These are phyloP conservation scores for Nasturtium officinale DNA, from an alignment of 345 rosid genomes.

Conservation along the genomic window DNA sequence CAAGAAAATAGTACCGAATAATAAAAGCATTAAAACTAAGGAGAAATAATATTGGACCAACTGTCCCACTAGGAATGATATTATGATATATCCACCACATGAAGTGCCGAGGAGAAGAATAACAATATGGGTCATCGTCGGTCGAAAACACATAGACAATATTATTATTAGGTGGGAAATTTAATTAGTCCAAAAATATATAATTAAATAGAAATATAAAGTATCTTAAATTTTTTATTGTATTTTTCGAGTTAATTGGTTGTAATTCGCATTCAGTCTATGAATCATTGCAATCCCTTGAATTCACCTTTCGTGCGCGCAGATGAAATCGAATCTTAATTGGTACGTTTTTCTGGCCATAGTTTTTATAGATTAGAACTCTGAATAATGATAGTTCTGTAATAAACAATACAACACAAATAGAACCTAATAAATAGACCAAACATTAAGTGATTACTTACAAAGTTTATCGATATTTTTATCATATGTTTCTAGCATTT, in stretches of 20 bases:
- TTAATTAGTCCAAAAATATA: background rate
- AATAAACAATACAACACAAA: background rate
- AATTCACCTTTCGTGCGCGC: background rate
- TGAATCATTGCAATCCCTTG: constrained; percentile 4
- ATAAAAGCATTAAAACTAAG: background rate
- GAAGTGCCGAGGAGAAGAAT: constrained; percentile 39
- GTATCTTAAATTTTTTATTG: background rate
- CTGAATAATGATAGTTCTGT: background rate
- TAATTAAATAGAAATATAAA: background rate
- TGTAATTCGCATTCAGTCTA: background rate
- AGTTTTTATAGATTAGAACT: constrained; percentile 15
- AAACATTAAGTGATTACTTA: background rate
- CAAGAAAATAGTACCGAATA: background rate
- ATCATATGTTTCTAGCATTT: background rate
- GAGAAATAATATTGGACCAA: constrained; percentile 31
- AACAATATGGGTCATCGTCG: constrained; percentile 40
- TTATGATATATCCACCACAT: constrained; percentile 37
- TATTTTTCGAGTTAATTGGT: background rate
- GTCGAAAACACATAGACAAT: constrained; percentile 38
- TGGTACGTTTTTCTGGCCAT: constrained; percentile 1
- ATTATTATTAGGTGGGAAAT: constrained; percentile 37
- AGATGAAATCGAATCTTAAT: background rate
- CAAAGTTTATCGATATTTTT: background rate
- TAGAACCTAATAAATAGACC: background rate
- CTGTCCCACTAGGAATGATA: constrained; percentile 39